Conservation (phyloP, 495 filamentous ascomycete genomes). For the Penicillium pulvis region DNA sequence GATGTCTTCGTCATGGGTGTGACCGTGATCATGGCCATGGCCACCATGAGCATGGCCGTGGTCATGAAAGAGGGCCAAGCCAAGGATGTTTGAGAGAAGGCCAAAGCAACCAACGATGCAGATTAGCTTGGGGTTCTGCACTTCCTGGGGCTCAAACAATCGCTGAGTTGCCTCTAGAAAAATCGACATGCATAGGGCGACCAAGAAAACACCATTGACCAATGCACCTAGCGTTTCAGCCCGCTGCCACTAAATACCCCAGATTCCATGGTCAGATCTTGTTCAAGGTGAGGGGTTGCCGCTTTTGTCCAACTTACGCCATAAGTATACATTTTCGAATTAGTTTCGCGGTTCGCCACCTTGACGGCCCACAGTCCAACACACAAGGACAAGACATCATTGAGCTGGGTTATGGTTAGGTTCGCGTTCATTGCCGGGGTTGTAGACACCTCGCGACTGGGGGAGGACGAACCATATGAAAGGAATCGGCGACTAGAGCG, state of each 20-base stretch:
- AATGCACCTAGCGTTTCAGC: constrained; percentile 97
- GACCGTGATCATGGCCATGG: constrained; percentile 55
- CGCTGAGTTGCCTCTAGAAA: constrained; percentile 91
- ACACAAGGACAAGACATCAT: constrained; percentile 91
- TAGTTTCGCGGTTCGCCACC: constrained; percentile 73
- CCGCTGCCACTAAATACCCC: constrained; percentile 75
- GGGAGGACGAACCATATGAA: constrained; percentile 79
- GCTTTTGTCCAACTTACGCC: constrained; percentile 60
- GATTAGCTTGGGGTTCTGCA: constrained; percentile 80
- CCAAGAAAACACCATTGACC: constrained; percentile 94
- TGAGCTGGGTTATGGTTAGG: constrained; percentile 53
- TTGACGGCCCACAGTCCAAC: constrained; percentile 96
- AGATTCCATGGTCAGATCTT: constrained; percentile 32
- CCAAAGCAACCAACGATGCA: constrained; percentile 85
- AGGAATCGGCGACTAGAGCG: constrained; percentile 92
- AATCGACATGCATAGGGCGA: constrained; percentile 92
- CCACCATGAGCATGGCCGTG: constrained; percentile 89
- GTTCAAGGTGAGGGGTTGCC: not conserved
- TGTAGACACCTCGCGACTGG: not conserved
- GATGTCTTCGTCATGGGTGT: constrained; percentile 36
- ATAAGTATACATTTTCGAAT: constrained; percentile 88
- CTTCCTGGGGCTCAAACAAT: constrained; percentile 83
- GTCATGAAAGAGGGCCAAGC: constrained; percentile 87
- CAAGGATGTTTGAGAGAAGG: constrained; percentile 86
- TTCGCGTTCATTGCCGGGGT: not conserved